These are phyloP conservation scores for Pseudoperonospora humuli DNA, from an alignment of 352 stramenopile genomes.

Conservation along the genomic window DNA sequence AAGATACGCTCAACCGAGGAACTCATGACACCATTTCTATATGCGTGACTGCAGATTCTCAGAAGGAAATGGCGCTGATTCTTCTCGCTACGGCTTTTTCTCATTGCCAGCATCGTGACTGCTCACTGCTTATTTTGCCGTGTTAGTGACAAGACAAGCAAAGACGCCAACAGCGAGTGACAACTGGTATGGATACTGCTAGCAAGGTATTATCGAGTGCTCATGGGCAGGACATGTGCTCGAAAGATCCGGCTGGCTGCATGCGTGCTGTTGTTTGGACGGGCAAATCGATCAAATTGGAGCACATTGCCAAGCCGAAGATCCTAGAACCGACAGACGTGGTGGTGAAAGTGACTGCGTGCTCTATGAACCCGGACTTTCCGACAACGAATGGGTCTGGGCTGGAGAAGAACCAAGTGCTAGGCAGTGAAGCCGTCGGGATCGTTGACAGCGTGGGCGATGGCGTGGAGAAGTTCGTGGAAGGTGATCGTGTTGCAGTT, in stretches of 20 bases:
- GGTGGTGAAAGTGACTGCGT: slow-evolving; percentile 58
- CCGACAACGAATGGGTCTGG: slow-evolving; percentile 25
- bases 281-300: slow-evolving; percentile 44
- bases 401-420: slow-evolving; percentile 53
- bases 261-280: slow-evolving; percentile 62
- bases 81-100: too few relatives aligned
- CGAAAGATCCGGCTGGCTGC: slow-evolving; percentile 27
- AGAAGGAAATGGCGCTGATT: too few relatives aligned
- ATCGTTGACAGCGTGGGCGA: slow-evolving; percentile 44
- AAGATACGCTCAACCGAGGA: slow-evolving; percentile 18
- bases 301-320: slow-evolving; percentile 49
- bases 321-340: slow-evolving; percentile 44
- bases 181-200: slow-evolving; percentile 17
- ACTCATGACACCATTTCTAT: not conserved
- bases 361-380: slow-evolving; percentile 53
- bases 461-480: slow-evolving; percentile 41
- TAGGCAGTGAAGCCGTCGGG: slow-evolving; percentile 66
- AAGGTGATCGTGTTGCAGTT: slow-evolving; percentile 64
- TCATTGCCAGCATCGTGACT: too few relatives aligned
- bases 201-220: slow-evolving; percentile 22
- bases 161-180: slow-evolving; percentile 2
- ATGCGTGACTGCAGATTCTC: slow-evolving; percentile 14
- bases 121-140: too few relatives aligned
- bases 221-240: slow-evolving; percentile 22
- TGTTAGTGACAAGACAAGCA: slow-evolving; percentile 4